Conservation (phyloP, 768 basidiomycete species). For the Hygrocybe coccinea region DNA sequence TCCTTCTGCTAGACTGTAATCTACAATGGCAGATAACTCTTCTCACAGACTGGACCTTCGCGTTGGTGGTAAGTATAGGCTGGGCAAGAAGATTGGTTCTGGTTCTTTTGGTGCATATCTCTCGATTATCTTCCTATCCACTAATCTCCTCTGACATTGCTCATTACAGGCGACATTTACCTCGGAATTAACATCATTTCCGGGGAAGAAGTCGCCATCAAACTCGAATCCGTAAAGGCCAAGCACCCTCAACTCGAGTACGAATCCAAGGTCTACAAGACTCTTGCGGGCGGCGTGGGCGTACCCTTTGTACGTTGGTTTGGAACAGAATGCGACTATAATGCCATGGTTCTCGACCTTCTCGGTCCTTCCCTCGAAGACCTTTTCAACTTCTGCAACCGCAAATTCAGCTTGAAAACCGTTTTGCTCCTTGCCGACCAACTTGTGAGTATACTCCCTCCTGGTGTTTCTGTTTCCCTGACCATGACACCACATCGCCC, state of each 20-base stretch:
- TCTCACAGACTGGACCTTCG: constrained; percentile 78
- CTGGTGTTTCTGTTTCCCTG: constrained; percentile 13
- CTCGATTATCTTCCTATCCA: constrained; percentile 2
- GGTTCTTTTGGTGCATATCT: constrained; percentile 85
- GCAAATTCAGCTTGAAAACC: constrained; percentile 97
- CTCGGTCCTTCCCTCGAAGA: constrained; percentile 89
- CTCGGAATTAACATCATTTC: constrained; percentile 99
- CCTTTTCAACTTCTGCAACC: constrained; percentile 92
- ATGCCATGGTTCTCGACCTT: constrained; percentile 98
- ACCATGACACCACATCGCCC: no score
- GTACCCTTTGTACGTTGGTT: constrained; percentile 98
- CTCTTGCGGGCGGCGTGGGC: constrained; percentile 97
- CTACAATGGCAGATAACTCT: constrained; percentile 64
- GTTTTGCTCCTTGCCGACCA: constrained; percentile 95
- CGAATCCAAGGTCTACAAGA: constrained; percentile 93
- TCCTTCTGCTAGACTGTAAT: constrained; percentile 17
- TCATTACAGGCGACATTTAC: constrained; percentile 84
- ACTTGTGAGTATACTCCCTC: constrained; percentile 53
- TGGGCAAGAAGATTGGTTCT: constrained; percentile 99
- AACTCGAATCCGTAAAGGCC: constrained; percentile 99
- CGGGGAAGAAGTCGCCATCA: constrained; percentile 99
- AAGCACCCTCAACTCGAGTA: constrained; percentile 99
- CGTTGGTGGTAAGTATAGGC: constrained; percentile 92
- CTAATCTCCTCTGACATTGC: constrained; percentile 9
- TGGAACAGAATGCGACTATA: constrained; percentile 96